Percentiles rank a stretch among this genome's conserved stretches.
Conservation (phyloP, 2,329 filamentous ascomycete genomes). For the Cladophialophora psammophila region DNA sequence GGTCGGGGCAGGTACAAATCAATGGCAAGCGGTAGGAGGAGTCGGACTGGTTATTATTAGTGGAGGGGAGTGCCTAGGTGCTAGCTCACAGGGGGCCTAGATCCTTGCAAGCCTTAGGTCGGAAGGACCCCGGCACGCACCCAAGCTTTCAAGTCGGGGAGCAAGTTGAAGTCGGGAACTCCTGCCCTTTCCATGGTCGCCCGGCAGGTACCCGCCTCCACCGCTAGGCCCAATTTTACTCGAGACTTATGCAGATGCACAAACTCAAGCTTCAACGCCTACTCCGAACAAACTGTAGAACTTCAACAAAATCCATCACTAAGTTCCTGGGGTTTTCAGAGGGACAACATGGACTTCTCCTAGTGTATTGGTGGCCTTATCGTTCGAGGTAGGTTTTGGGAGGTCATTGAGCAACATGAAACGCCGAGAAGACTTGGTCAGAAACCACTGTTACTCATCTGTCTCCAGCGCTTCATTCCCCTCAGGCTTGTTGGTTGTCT, state of each 20-base stretch:
- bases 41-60: background rate
- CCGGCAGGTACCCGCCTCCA: background rate
- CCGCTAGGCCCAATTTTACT: background rate
- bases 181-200: background rate
- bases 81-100: background rate
- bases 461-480: background rate
- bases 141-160: background rate
- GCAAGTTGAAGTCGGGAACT: background rate
- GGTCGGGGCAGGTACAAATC: slow-evolving; percentile 1
- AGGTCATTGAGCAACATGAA: background rate
- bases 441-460: background rate
- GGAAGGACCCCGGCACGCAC: background rate
- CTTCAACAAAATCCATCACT: background rate
- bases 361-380: background rate
- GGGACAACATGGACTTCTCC: background rate
- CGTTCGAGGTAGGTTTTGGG: background rate
- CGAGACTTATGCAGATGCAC: background rate
- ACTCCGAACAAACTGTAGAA: background rate
- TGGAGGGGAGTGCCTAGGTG: background rate
- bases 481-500: background rate
- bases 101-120: background rate
- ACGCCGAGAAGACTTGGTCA: background rate
- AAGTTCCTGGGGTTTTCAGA: background rate
- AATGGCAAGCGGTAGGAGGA: background rate
- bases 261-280: background rate